Percentiles rank a stretch among this genome's conserved stretches.
Evolutionary conservation across 108 stramenopile genomes (phyloP).

Genomic region (Skeletonema tropicum): DNA sequence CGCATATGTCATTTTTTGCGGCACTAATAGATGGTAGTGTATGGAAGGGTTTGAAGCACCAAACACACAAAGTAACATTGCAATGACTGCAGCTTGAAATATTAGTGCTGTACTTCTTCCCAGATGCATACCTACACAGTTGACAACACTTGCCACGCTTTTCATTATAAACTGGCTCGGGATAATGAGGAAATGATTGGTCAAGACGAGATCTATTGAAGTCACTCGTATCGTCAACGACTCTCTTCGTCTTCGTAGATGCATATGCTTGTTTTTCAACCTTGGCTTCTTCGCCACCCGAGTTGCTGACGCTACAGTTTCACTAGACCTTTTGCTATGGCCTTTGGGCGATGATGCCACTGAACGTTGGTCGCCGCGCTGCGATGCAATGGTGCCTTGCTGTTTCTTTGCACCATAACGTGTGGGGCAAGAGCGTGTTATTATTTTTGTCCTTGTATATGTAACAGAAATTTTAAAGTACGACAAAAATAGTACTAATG

Average conservation of each 20-base stretch:
- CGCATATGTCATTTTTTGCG: not conserved
- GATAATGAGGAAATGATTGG: not conserved
- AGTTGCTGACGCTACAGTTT: too few species aligned
- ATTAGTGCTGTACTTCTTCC: conserved; percentile 3
- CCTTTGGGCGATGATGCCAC: too few species aligned
- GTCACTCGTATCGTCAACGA: not conserved
- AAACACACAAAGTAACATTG: conserved; percentile 2
- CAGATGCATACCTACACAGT: conserved; percentile 18
- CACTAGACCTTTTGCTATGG: too few species aligned
- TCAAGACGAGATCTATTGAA: not conserved
- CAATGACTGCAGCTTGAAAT: conserved; percentile 2
- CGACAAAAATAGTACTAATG: not conserved
- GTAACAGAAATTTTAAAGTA: too few species aligned
- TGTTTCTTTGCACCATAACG: too few species aligned
- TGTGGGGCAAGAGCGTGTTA: too few species aligned
- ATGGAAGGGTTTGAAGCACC: conserved; percentile 16
- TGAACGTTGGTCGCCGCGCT: too few species aligned
- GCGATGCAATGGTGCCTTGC: too few species aligned
- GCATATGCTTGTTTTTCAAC: too few species aligned
- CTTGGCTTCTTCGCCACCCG: too few species aligned
- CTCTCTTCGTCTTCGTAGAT: too few species aligned
- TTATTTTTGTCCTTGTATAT: too few species aligned
- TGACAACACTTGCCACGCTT: conserved; percentile 8
- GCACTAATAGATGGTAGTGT: not conserved
- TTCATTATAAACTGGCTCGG: not conserved